A percentile compares a stretch with the other conserved stretches of the same genome.
phyloP scores from a whole-genome alignment of 805 yeast genomes.

The Saccharomycopsis fibuligera region DNA sequence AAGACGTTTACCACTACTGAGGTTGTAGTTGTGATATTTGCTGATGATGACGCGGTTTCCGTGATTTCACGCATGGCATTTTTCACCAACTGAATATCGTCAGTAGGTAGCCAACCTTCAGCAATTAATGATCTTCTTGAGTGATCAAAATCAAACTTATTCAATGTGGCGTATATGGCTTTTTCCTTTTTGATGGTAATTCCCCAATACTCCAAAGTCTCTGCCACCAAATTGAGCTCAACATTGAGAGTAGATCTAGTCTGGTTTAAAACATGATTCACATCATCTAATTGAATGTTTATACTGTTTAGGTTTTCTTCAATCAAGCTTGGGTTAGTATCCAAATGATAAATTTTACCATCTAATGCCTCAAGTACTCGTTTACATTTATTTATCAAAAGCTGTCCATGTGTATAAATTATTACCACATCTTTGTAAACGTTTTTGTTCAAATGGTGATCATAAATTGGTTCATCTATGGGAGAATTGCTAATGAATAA shows the following conservation, averaged over 20 bases:
- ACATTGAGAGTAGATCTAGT: conserved; percentile 65
- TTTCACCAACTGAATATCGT: conserved; percentile 63
- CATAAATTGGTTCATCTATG: conserved; percentile 62
- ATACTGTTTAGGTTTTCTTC: conserved; percentile 33
- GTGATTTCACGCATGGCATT: conserved; percentile 59
- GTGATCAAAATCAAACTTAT: conserved; percentile 73
- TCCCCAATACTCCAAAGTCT: conserved; percentile 71
- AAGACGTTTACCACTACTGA: conserved; percentile 51
- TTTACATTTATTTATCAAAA: conserved; percentile 63
- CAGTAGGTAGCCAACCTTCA: conserved; percentile 94
- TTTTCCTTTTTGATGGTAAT: conserved; percentile 68
- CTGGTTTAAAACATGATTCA: conserved; percentile 54
- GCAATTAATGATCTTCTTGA: conserved; percentile 83
- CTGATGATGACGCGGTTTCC: conserved; percentile 32
- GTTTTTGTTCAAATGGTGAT: conserved; percentile 46
- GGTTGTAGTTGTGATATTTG: conserved; percentile 28
- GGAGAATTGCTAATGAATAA: conserved; percentile 70
- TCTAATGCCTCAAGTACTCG: conserved; percentile 88
- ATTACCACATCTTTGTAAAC: conserved; percentile 78
- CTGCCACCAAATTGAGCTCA: conserved; percentile 74
- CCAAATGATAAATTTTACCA: conserved; percentile 66
- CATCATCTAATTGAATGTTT: conserved; percentile 43
- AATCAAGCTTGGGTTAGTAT: conserved; percentile 36
- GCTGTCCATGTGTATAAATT: conserved; percentile 84
- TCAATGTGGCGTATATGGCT: conserved; percentile 71